Percentiles rank a stretch among this genome's conserved stretches.
Conservation (phyloP, 148 eudicot genomes). For the Euryodendron excelsum region DNA sequence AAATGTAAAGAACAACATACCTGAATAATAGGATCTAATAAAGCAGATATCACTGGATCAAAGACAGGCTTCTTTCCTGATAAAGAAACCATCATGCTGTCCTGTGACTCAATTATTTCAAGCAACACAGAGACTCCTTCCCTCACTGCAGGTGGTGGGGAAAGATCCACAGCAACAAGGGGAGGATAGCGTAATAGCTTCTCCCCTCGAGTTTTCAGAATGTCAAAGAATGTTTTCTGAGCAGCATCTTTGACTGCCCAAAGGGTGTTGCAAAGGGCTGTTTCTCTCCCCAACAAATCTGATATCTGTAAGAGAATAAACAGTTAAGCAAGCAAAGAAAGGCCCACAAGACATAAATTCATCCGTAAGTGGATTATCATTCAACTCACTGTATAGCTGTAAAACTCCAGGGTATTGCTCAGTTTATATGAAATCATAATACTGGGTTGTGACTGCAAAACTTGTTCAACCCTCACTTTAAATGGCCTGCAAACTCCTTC, state of each 20-base stretch:
- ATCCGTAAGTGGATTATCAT: neutral
- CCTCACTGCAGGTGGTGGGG: constrained; percentile 87
- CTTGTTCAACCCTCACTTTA: constrained; percentile 98
- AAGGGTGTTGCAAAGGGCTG: constrained; percentile 84
- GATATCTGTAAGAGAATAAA: constrained; percentile 46
- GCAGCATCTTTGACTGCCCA: constrained; percentile 95
- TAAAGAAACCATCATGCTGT: constrained; percentile 91
- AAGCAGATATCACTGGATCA: constrained; percentile 85
- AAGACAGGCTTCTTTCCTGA: constrained; percentile 68
- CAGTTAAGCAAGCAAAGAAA: constrained; percentile 6
- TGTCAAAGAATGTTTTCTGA: constrained; percentile 90
- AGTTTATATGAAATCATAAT: constrained; percentile 90
- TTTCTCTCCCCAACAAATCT: constrained; percentile 86
- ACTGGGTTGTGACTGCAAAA: constrained; percentile 94
- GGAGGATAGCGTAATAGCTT: constrained; percentile 93
- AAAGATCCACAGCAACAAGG: constrained; percentile 86
- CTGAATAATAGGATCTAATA: constrained; percentile 90
- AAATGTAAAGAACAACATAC: constrained; percentile 28
- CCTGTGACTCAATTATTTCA: constrained; percentile 81
- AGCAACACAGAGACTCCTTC: constrained; percentile 88
- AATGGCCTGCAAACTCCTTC: constrained; percentile 99
- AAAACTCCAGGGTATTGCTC: constrained; percentile 86
- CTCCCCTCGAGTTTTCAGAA: constrained; percentile 87
- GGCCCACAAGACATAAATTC: neutral
- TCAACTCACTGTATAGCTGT: constrained; percentile 80